phyloP scores from a whole-genome alignment of 2,329 filamentous ascomycete species.

The Cadophora sp. region DNA sequence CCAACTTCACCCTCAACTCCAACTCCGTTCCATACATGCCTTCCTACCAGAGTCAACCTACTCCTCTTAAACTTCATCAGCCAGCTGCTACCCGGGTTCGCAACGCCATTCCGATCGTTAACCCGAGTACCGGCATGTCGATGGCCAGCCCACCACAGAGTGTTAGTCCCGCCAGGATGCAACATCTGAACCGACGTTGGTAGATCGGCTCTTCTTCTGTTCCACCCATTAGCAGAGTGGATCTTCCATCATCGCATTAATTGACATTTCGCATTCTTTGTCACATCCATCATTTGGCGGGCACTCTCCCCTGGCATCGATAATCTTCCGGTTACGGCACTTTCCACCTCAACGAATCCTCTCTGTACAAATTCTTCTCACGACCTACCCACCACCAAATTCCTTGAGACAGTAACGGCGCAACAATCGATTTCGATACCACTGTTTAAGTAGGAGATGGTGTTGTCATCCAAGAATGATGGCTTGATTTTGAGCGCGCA shows the following conservation, averaged over 20 bases:
- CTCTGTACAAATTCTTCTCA: conserved; percentile 44
- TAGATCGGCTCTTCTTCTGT: conserved; percentile 33
- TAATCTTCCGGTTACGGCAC: conserved; percentile 39
- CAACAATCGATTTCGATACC: conserved; percentile 45
- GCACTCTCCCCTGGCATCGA: conserved; percentile 43
- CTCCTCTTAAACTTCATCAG: conserved; percentile 84
- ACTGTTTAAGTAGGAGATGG: conserved; percentile 42
- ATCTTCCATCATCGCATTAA: conserved; percentile 39
- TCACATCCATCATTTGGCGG: conserved; percentile 40
- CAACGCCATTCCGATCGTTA: conserved; percentile 97
- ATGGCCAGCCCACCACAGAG: conserved; percentile 82
- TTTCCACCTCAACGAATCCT: conserved; percentile 44
- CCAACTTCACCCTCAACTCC: conserved; percentile 77
- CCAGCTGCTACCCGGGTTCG: conserved; percentile 86
- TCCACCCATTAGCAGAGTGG: conserved; percentile 32
- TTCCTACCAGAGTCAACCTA: conserved; percentile 70
- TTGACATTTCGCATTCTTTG: conserved; percentile 42
- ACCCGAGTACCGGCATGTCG: conserved; percentile 87
- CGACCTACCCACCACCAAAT: conserved; percentile 35
- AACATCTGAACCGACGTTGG: conserved; percentile 46
- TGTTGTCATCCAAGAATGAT: conserved; percentile 39
- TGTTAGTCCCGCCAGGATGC: conserved; percentile 67
- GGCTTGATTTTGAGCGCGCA: conserved; percentile 44
- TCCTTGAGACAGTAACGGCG: conserved; percentile 43
- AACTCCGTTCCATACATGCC: conserved; percentile 71